Evolutionary conservation across 176 grass and related monocot species (phyloP), one percentile per base, ranked within the genome.

Genomic region (Neostapfia colusana): DNA sequence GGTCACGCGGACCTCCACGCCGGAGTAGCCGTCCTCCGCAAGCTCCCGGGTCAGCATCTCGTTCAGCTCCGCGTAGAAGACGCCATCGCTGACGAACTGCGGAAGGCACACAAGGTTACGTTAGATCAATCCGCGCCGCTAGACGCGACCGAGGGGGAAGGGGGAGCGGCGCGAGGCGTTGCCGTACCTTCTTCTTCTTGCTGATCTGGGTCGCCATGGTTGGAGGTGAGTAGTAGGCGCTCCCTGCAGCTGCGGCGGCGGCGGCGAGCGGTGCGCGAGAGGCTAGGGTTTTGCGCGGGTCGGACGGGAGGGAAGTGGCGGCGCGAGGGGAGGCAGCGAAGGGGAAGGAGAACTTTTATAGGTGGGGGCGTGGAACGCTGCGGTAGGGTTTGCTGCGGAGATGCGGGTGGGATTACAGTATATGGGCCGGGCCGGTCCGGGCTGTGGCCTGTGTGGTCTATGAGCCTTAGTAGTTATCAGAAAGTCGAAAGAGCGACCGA

Each of bases 111-210:
- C 31, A 31, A 31, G 31, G 31, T 31, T 31, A 31, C 31, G 70
- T 82, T 31, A 81, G 83, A 89, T 77, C 71, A 40, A 12, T 3
- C 10, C 40, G 49, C 31, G 18, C 31, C 31, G 48, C 17, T 1
- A 6, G n/a, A 72, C 27, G 64, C 20, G 38, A 34, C 55, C 10
- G 57, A 15, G 17, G 5, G 21, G 0, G 0, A 0, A 2, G 8
- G 0, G 9, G 7, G 9, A n/a, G 25, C 1, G n/a, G 0, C 6
- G 59, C 0, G 15, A 20, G 17, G 69, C 15, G n/a, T 39, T 11
- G 1, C 21, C 39, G 40, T 82, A 86, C 93, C 93, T 96, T 96
- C 89, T 89, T 92, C 87, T 92, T 96, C 84, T 96, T 96, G 82
- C 93, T 96, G 87, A 92, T 92, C 79, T 96, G 92, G 79, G 89